Base-by-base conservation (phyloP, 768 basidiomycete genomes). In the Vararia minispora region DNA sequence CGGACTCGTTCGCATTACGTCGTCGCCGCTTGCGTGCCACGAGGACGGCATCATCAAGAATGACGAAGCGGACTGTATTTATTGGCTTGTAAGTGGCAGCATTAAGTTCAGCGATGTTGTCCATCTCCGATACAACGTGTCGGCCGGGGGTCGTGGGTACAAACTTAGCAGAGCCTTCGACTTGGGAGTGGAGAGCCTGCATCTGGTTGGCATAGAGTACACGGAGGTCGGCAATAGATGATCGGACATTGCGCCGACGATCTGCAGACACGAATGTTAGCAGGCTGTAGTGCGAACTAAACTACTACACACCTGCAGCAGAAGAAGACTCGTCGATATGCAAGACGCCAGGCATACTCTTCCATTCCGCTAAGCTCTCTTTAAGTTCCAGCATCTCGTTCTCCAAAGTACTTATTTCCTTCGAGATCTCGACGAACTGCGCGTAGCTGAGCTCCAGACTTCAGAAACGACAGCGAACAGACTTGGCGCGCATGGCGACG, bases 351-450 rank as follows among this genome's bases (percentile, higher is more conserved):
- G 95, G 94, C 74, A 98, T 90, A 39, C 77, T 77, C 58, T 92
- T 91, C 83, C 92, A 98, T 54, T 99, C 95, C 10, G 85, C 79
- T 3, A 98, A 69, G 5, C 84, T 73, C 39, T 92, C 89, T 58
- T 95, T 97, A 56, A 99, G 75, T 53, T 98, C 92, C 22, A 97
- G 72, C 83, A 98, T 87, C 58, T 97, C 92, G 53, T 91, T 92
- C 64, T 99, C 95, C 20, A 99, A 74, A 1, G 86, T 81, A 20
- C 85, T 81, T 38, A 99, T 94, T 61, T 98, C 95, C 55, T 98
- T 98, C 3, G 95, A 95, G 16, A 99, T 87, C 39, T 83, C 69
- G 20, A 99, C 87, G 55, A 98, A 98, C 56, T 98, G 90, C 32
- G 91, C 86, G 54, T 98, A 98, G 61, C 94, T 98, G 51, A 13